A percentile compares a stretch with the other conserved stretches of the same genome.
Conservation (phyloP, 192 early-diverging fungal genomes). For the Coemansia sp. region DNA sequence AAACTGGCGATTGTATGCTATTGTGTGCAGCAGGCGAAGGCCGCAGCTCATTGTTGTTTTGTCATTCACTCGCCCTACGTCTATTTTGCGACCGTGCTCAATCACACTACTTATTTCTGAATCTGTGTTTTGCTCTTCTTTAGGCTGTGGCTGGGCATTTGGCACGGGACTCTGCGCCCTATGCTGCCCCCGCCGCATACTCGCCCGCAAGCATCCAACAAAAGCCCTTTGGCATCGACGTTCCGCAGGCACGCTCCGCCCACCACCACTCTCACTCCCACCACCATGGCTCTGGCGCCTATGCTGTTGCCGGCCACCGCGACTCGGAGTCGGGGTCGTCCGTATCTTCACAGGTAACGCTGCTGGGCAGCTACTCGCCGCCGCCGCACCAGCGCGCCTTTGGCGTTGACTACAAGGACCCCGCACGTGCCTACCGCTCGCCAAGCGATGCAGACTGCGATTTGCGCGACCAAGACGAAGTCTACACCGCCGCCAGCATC, state of each 20-base stretch:
- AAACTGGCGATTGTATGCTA: slow-evolving; percentile 6
- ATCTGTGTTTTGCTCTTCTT: slow-evolving; percentile 8
- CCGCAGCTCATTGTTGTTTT: slow-evolving; percentile 12
- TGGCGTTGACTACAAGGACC: slow-evolving; percentile 8
- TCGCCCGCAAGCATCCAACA: slow-evolving; percentile 6
- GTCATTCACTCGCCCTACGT: neutral
- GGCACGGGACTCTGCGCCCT: slow-evolving; percentile 16
- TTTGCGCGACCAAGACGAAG: slow-evolving; percentile 43
- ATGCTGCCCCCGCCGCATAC: slow-evolving; percentile 7
- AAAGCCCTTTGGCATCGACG: slow-evolving; percentile 38
- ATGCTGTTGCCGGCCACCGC: slow-evolving; percentile 25
- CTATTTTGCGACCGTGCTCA: slow-evolving; percentile 13
- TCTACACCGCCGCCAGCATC: slow-evolving; percentile 53
- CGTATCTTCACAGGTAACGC: slow-evolving; percentile 44
- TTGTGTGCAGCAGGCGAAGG: slow-evolving; percentile 6
- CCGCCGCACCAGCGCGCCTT: slow-evolving; percentile 21
- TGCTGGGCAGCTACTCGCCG: slow-evolving; percentile 36
- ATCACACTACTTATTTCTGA: slow-evolving; percentile 8
- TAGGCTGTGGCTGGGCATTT: slow-evolving; percentile 17
- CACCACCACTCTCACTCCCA: neutral
- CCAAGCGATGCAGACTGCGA: neutral
- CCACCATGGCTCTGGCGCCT: neutral
- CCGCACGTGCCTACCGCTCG: neutral
- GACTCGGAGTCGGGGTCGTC: slow-evolving; percentile 50
- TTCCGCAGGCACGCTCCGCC: slow-evolving; percentile 15